Evolutionary conservation across 1,284 basidiomycete genomes (phyloP), one percentile per base, ranked within the genome.

Genomic region (Cryptococcus deneoformans): DNA sequence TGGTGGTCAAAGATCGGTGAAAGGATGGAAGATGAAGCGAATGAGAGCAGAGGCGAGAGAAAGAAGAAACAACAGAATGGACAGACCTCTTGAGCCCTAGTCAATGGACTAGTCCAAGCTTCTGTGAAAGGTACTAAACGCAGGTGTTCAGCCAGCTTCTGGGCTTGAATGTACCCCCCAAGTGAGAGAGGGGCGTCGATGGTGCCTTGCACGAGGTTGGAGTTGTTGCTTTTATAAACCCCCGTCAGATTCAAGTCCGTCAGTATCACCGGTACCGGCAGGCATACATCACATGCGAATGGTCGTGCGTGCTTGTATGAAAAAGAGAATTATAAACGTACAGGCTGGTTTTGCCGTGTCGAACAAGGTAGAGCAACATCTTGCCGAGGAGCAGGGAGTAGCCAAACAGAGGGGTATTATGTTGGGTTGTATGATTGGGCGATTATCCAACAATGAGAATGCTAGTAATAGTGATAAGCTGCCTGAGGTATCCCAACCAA

Each of bases 321-420:
- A 9, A 9, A 39, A n/a, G 42, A 47, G 38, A 39, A 10, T 42
- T 40, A 12, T 35, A 29, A 10, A 54, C 62, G 43, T 40, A 64
- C 62, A 54, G 47, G 12, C 50, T 52, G 11, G 62, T 64, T 34
- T 58, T 50, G 43, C 54, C 62, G 42, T 64, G 62, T 54, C 62
- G 52, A 24, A 64, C 62, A 20, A 64, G 46, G 58, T 64, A 64
- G 24, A 61, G 53, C 24, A 57, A 38, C 59, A 61, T 57, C 12
- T 14, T 52, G 39, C 7, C n/a, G 10, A 42, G 20, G 20, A 20
- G 20, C 20, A 20, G 20, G 20, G 20, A 20, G 20, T 20, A 20
- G 20, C 20, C 20, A 20, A 20, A 20, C 20, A 20, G 20, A 20
- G 20, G 20, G 20, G 20, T 20, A 20, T 20, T 20, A 20, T 20